phyloP scores from a whole-genome alignment of 208 protist genomes.

The Acanthamoeba rhysodes region DNA sequence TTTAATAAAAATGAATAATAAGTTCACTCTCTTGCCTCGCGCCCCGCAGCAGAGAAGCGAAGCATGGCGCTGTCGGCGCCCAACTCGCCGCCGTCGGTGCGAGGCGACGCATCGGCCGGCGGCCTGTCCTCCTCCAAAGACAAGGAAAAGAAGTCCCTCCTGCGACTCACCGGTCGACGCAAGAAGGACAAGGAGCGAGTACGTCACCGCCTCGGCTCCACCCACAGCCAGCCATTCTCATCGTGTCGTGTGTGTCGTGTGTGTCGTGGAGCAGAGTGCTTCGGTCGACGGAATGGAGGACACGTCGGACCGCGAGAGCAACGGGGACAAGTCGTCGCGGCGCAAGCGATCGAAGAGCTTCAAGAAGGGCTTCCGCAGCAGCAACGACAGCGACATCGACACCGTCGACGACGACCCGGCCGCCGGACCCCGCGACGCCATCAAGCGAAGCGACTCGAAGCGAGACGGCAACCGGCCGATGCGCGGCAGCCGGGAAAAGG shows the following conservation, averaged over 20 bases:
- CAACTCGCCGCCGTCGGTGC: background rate
- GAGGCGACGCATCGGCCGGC: background rate
- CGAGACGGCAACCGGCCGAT: background rate
- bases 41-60: background rate
- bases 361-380: background rate
- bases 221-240: background rate
- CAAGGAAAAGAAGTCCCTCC: slow-evolving; percentile 23
- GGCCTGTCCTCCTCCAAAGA: background rate
- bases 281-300: background rate
- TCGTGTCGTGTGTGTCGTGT: background rate
- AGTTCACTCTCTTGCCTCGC: no score
- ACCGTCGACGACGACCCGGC: background rate
- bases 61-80: background rate
- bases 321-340: background rate
- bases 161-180: background rate
- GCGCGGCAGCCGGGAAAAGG: background rate
- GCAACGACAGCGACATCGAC: background rate
- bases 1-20: no score
- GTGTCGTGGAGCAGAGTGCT: background rate
- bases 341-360: background rate
- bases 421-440: background rate
- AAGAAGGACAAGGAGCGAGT: background rate
- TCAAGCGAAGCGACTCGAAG: background rate
- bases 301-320: background rate
- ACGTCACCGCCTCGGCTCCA: background rate